Conservation (phyloP, 495 filamentous ascomycete genomes). For the Echria macrotheca region DNA sequence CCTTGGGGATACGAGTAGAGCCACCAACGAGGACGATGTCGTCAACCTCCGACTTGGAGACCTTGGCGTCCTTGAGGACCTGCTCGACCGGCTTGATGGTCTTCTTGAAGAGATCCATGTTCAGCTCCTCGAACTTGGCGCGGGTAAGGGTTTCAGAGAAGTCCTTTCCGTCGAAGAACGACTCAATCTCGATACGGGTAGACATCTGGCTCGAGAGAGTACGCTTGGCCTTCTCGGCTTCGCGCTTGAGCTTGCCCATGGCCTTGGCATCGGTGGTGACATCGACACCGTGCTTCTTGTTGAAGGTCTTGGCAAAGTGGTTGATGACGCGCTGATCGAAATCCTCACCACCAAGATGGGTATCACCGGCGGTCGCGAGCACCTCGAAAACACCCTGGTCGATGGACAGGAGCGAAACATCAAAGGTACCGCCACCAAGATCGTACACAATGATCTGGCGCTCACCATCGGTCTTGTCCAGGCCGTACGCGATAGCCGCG, state of each 20-base stretch:
- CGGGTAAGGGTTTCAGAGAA: slow-evolving; percentile 98
- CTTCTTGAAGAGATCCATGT: slow-evolving; percentile 97
- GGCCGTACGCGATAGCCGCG: slow-evolving; percentile 80
- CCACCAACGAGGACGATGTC: slow-evolving; percentile 91
- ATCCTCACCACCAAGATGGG: slow-evolving; percentile 98
- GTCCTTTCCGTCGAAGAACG: slow-evolving; percentile 94
- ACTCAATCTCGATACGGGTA: slow-evolving; percentile 95
- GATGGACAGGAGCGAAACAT: slow-evolving; percentile 97
- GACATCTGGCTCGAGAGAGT: slow-evolving; percentile 98
- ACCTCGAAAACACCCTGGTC: slow-evolving; percentile 98
- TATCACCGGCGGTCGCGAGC: slow-evolving; percentile 96
- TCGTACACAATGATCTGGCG: slow-evolving; percentile 95
- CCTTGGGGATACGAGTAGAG: slow-evolving; percentile 96
- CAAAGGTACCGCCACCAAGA: slow-evolving; percentile 99
- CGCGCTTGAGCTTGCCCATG: slow-evolving; percentile 99
- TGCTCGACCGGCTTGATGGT: slow-evolving; percentile 99
- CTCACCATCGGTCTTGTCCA: slow-evolving; percentile 81
- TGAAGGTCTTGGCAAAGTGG: slow-evolving; percentile 96
- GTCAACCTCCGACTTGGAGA: slow-evolving; percentile 78
- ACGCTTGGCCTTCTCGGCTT: slow-evolving; percentile 99
- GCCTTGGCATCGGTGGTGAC: slow-evolving; percentile 94
- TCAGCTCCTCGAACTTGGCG: slow-evolving; percentile 98
- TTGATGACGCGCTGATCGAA: slow-evolving; percentile 98
- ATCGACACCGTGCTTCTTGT: slow-evolving; percentile 94
- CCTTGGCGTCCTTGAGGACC: slow-evolving; percentile 87